Evolutionary conservation across 768 basidiomycete genomes (phyloP), one percentile per base, ranked within the genome.

Genomic region (Kondoa malvinella): DNA sequence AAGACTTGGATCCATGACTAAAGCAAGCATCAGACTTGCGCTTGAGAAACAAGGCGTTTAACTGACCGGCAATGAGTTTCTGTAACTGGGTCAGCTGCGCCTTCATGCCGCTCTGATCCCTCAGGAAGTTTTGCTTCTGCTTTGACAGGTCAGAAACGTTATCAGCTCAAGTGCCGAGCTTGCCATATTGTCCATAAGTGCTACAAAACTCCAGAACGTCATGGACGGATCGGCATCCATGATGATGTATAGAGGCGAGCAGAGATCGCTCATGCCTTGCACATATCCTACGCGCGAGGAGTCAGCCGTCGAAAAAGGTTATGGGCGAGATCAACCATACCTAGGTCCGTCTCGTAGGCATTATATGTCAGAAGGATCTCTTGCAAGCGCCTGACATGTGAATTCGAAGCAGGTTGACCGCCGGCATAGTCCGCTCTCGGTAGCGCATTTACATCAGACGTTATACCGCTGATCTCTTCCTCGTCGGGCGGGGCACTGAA

Each of bases 71-170:
- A 56, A 97, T 87, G 16, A 99, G 78, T 73, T 94, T 86, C 74
- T 97, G 95, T 25, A 99, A 79, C 4, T 87, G 88, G 30, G 84
- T 82, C 29, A 99, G 77, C 74, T 97, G 92, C 69, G 86, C 86
- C 81, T 90, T 92, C 95, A 99, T 99, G 2, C 95, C 95, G 69
- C 87, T 89, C 76, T 99, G 95, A 74, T 99, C 95, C 3, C 91
- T 84, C 50, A 90, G 81, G 77, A 99, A 99, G 76, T 99, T 97
- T 74, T 86, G 83, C 79, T 92, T 89, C 92, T 95, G 75, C 16
- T 27, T 32, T 50, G 14, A 12, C 17, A 26, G 15, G n/a, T 50
- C 67, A 67, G 57, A 21, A 2, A 29, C 21, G 50, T 27, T 64
- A 1, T 25, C 25, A 31, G 34, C 29, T 14, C 58, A 60, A 14